A percentile compares a stretch with the other conserved stretches of the same genome.
Evolutionary conservation across 2,329 filamentous ascomycete species (phyloP).

Genomic region (Reticulascus tulasneorum): DNA sequence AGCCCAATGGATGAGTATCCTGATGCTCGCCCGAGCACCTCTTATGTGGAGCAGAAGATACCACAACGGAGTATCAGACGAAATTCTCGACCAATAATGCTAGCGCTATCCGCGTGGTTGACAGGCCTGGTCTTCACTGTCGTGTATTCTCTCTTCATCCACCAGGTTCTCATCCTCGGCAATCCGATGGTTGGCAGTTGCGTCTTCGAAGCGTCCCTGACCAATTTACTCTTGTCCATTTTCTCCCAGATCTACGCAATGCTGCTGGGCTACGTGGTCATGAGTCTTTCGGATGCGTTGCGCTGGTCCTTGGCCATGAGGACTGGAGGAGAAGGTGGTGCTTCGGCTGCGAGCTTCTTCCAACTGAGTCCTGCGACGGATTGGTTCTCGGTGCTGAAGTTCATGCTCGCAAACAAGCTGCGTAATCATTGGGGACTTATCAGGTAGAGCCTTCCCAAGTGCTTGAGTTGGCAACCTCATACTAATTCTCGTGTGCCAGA

Average conservation of each 20-base stretch:
- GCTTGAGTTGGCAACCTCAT: not conserved
- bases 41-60: not conserved
- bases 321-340: not conserved
- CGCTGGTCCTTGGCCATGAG: conserved; percentile 9
- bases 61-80: not conserved
- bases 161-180: conserved; percentile 5
- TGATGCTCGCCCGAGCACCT: not conserved
- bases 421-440: conserved; percentile 4
- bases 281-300: conserved; percentile 6
- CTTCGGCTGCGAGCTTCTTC: conserved; percentile 9
- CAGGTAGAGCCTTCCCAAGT: not conserved
- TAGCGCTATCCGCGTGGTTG: conserved; percentile 4
- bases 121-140: conserved; percentile 6
- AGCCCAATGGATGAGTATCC: no score
- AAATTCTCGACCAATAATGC: conserved; percentile 1
- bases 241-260: conserved; percentile 8
- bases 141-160: conserved; percentile 7
- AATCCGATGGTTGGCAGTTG: conserved; percentile 5
- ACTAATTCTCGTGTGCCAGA: not conserved
- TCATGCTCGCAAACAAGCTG: conserved; percentile 4
- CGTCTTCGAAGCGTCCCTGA: conserved; percentile 7
- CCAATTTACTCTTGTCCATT: conserved; percentile 8
- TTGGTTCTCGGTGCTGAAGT: conserved; percentile 11
- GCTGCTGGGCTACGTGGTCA: conserved; percentile 4
- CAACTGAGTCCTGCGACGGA: conserved; percentile 10